A percentile compares a stretch with the other conserved stretches of the same genome.
phyloP scores from a whole-genome alignment of 768 basidiomycete species.

The Leccinum imitatum region DNA sequence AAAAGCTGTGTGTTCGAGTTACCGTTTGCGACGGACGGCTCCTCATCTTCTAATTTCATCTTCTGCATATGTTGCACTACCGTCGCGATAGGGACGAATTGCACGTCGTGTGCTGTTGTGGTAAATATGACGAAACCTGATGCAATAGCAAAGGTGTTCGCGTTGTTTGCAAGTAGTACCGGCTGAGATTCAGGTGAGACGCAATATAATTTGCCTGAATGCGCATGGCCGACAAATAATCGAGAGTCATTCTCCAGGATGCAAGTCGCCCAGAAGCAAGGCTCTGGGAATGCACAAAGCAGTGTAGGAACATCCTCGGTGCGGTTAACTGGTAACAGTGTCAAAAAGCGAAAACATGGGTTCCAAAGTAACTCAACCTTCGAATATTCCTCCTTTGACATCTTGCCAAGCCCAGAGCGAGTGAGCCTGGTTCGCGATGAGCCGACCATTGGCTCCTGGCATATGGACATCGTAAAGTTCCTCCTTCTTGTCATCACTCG shows the following conservation, averaged over 20 bases:
- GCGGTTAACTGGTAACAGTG: no score
- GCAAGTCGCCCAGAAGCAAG: slow-evolving; percentile 51
- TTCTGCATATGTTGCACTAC: slow-evolving; percentile 14
- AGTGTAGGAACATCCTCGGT: slow-evolving; percentile 19
- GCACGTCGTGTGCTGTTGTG: slow-evolving; percentile 76
- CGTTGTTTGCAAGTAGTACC: slow-evolving; percentile 47
- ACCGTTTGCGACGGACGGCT: slow-evolving; percentile 28
- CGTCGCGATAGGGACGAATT: slow-evolving; percentile 54
- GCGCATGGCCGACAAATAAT: slow-evolving; percentile 63
- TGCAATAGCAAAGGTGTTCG: slow-evolving; percentile 71
- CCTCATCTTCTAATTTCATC: slow-evolving; percentile 16
- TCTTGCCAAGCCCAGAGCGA: no score
- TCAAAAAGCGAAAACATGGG: no score
- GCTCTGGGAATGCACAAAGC: slow-evolving; percentile 52
- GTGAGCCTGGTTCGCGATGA: no score
- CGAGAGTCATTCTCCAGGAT: slow-evolving; percentile 12
- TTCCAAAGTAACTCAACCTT: no score
- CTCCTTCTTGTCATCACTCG: slow-evolving; percentile 1
- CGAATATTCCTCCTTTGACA: no score
- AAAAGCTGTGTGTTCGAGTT: slow-evolving; percentile 13
- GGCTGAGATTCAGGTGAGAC: slow-evolving; percentile 33
- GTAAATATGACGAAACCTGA: slow-evolving; percentile 84
- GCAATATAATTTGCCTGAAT: slow-evolving; percentile 55
- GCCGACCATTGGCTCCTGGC: background rate
- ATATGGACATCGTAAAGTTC: background rate